Conservation (phyloP, 768 basidiomycete species). For the Lentinus tigrinus region DNA sequence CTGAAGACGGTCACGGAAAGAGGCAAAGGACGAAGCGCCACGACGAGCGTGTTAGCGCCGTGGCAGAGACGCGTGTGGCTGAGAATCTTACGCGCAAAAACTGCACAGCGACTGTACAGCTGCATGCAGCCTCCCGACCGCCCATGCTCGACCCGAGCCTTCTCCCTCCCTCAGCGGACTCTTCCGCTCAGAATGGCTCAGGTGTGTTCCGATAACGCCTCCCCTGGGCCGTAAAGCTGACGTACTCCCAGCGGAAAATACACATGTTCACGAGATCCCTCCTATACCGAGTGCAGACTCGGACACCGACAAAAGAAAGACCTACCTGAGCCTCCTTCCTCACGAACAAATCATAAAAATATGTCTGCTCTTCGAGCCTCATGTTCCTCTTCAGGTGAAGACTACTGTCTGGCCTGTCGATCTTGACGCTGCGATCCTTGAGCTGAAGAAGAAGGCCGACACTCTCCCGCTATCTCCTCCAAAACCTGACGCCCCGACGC, state of each 20-base stretch:
- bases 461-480: slow-evolving; percentile 19
- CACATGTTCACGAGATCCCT: not conserved
- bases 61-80: slow-evolving; percentile 22
- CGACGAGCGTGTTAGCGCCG: not conserved
- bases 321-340: slow-evolving; percentile 67
- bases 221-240: not conserved
- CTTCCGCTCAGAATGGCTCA: slow-evolving; percentile 12
- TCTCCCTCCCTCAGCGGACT: slow-evolving; percentile 8
- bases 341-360: slow-evolving; percentile 77
- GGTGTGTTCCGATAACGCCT: slow-evolving; percentile 12
- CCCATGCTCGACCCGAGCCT: slow-evolving; percentile 22
- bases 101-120: slow-evolving; percentile 32
- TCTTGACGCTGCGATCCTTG: slow-evolving; percentile 60
- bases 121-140: slow-evolving; percentile 10
- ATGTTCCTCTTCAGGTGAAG: slow-evolving; percentile 65
- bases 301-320: slow-evolving; percentile 43
- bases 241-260: not conserved
- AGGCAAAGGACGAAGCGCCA: not conserved
- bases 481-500: not conserved
- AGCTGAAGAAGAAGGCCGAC: slow-evolving; percentile 35
- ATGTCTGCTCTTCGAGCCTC: slow-evolving; percentile 67
- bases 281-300: slow-evolving; percentile 32
- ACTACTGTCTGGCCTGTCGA: slow-evolving; percentile 73
- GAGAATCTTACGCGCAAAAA: slow-evolving; percentile 31
- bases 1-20: not conserved